These are phyloP conservation scores for Blastomyces parvus DNA, from an alignment of 2,329 filamentous ascomycete genomes.

Conservation along the genomic window DNA sequence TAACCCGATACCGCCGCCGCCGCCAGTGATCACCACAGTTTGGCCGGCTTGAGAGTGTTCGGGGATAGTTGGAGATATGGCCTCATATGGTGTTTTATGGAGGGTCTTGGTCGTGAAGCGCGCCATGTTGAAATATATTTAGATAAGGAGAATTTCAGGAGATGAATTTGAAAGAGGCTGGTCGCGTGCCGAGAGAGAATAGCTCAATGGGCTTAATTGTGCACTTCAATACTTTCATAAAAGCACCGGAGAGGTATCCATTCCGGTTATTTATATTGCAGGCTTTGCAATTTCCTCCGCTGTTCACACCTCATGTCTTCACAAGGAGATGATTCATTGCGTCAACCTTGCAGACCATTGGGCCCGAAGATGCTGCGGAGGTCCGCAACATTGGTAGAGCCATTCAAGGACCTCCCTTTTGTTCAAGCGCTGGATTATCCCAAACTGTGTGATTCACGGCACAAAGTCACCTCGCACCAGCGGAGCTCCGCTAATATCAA, in stretches of 20 bases:
- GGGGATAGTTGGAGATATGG: not conserved
- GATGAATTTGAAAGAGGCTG: not conserved
- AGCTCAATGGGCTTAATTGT: not conserved
- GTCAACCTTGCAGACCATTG: not conserved
- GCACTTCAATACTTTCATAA: not conserved
- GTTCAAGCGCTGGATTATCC: not conserved
- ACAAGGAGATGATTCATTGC: not conserved
- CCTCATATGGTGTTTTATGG: not conserved
- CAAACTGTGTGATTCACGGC: not conserved
- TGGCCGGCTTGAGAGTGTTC: not conserved
- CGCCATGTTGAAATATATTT: not conserved
- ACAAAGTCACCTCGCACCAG: not conserved
- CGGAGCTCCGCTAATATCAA: not conserved
- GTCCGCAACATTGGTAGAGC: not conserved
- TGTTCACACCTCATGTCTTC: not conserved
- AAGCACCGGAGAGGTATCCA: not conserved
- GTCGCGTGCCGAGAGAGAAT: not conserved
- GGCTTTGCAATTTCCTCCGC: not conserved
- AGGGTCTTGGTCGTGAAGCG: not conserved
- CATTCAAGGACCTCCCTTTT: not conserved
- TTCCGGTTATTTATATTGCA: not conserved
- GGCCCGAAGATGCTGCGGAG: not conserved
- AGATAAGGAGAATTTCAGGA: not conserved
- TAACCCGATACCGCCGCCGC: conserved; percentile 1
- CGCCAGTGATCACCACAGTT: conserved; percentile 1